A percentile compares a stretch with the other conserved stretches of the same genome.
Evolutionary conservation across 768 basidiomycete species (phyloP).

Genomic region (Agrocybe pediades): DNA sequence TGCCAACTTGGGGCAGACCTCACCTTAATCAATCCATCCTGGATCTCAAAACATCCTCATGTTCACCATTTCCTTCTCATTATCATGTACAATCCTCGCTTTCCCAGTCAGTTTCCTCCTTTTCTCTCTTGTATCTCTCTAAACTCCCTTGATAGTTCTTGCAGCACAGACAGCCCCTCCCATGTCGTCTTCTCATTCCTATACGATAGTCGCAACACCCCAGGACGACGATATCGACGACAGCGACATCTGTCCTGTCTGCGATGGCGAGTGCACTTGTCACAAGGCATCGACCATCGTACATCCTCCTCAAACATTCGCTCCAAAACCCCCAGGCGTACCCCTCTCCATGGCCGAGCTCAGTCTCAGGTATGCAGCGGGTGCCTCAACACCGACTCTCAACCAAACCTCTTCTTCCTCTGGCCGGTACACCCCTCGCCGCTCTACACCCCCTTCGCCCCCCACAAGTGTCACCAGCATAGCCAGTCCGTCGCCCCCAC

Average conservation of each 20-base stretch:
- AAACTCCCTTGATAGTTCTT: constrained; percentile 20
- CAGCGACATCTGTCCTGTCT: constrained; percentile 87
- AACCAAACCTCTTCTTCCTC: constrained; percentile 19
- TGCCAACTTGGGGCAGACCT: neutral
- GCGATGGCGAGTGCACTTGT: constrained; percentile 90
- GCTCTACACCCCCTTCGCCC: constrained; percentile 24
- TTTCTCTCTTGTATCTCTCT: constrained; percentile 11
- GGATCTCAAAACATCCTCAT: constrained; percentile 44
- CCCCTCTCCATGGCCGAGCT: constrained; percentile 38
- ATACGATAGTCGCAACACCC: constrained; percentile 63
- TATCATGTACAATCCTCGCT: constrained; percentile 46
- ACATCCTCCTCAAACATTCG: constrained; percentile 6
- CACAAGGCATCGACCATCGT: constrained; percentile 26
- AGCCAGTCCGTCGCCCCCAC: constrained; percentile 33
- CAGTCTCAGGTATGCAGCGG: constrained; percentile 37
- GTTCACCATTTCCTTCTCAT: constrained; percentile 32
- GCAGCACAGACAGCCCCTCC: constrained; percentile 53
- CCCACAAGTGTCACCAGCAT: constrained; percentile 17
- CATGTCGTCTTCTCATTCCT: constrained; percentile 71
- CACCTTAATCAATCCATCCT: constrained; percentile 31
- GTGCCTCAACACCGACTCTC: neutral
- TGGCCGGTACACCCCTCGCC: constrained; percentile 24
- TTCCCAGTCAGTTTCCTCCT: constrained; percentile 30
- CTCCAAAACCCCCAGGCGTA: constrained; percentile 15
- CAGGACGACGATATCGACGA: constrained; percentile 74